phyloP scores from a whole-genome alignment of 1,284 basidiomycete species.

The Boletus smithii region DNA sequence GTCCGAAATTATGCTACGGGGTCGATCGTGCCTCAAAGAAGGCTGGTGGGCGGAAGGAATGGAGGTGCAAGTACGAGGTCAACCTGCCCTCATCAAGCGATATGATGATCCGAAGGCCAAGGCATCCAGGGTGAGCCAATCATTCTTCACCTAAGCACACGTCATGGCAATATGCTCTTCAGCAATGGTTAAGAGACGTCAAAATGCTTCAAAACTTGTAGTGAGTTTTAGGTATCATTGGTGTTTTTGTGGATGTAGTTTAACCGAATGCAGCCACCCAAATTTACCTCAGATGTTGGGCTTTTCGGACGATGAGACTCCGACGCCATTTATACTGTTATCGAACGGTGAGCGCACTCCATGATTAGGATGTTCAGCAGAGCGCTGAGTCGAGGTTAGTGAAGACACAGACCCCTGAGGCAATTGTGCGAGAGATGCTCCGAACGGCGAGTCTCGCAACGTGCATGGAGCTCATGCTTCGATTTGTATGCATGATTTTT shows the following conservation, averaged over 20 bases:
- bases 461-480: slow-evolving; percentile 38
- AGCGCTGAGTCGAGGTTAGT: slow-evolving; percentile 30
- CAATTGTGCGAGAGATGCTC: slow-evolving; percentile 30
- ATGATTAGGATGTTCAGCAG: not conserved
- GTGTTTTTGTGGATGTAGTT: not conserved
- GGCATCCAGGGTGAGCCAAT: slow-evolving; percentile 35
- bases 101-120: slow-evolving; percentile 40
- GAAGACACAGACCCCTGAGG: slow-evolving; percentile 38
- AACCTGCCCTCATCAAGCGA: slow-evolving; percentile 40
- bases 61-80: slow-evolving; percentile 41
- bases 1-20: slow-evolving; percentile 42
- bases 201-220: slow-evolving; percentile 49
- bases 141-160: not conserved
- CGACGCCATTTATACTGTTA: slow-evolving; percentile 49
- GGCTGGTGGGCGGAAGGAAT: slow-evolving; percentile 48
- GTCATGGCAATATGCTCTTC: not conserved
- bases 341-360: slow-evolving; percentile 39
- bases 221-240: slow-evolving; percentile 30
- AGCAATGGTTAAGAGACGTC: slow-evolving; percentile 52
- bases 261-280: slow-evolving; percentile 40
- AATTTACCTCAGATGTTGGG: slow-evolving; percentile 54
- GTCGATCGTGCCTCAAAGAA: slow-evolving; percentile 34
- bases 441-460: slow-evolving; percentile 34
- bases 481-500: slow-evolving; percentile 30
- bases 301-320: slow-evolving; percentile 45